Conservation (phyloP, 2,329 filamentous ascomycete species). For the Colletotrichum echinochloae region DNA sequence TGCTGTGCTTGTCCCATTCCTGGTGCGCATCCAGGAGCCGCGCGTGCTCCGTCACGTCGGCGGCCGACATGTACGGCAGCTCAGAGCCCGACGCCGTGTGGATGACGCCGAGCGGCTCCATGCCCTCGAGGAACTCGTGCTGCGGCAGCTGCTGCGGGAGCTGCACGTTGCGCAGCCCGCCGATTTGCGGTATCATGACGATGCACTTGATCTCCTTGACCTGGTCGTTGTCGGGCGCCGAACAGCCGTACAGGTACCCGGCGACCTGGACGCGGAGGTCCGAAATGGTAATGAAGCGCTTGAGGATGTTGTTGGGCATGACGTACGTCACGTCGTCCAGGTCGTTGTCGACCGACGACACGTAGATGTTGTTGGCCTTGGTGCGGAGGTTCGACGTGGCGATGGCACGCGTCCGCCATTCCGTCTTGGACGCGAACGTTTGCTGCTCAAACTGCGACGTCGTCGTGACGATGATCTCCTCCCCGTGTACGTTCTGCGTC, state of each 20-base stretch:
- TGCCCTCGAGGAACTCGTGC: conserved; percentile 85
- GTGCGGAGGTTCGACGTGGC: conserved; percentile 96
- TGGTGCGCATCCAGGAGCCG: conserved; percentile 85
- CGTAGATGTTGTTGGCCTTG: conserved; percentile 97
- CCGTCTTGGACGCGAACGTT: conserved; percentile 97
- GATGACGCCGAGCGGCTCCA: conserved; percentile 94
- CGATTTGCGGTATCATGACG: conserved; percentile 97
- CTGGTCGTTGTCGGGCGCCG: conserved; percentile 92
- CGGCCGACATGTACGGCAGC: conserved; percentile 93
- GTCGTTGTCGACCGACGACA: conserved; percentile 93
- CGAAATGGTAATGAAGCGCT: conserved; percentile 97
- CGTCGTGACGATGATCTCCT: conserved; percentile 98
- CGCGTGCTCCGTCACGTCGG: conserved; percentile 94
- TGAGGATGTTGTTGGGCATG: conserved; percentile 99
- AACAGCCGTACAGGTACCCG: conserved; percentile 93
- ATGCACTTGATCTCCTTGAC: conserved; percentile 98
- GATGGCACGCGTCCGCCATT: conserved; percentile 97
- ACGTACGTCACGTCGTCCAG: conserved; percentile 95
- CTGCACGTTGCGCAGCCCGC: conserved; percentile 91
- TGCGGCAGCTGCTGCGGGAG: conserved; percentile 90
- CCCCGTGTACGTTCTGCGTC: conserved; percentile 95
- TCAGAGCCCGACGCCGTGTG: conserved; percentile 97
- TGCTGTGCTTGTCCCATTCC: conserved; percentile 86
- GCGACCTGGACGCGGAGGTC: conserved; percentile 97
- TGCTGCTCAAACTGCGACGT: conserved; percentile 98